Evolutionary conservation across 1,284 basidiomycete species (phyloP).

Genomic region (Ceratobasidium sp.): DNA sequence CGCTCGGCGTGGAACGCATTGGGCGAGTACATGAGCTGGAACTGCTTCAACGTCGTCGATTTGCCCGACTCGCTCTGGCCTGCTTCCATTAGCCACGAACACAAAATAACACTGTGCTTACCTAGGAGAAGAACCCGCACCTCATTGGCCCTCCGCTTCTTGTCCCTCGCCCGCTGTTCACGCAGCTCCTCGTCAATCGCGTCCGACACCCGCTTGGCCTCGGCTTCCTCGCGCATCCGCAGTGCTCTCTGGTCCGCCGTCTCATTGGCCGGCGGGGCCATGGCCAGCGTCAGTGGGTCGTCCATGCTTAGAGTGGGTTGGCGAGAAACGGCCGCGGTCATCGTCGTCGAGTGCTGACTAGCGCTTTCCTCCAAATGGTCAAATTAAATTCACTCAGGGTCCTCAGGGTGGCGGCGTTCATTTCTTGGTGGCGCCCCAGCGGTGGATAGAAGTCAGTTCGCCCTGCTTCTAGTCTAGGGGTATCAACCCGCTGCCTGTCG

Average conservation of each 20-base stretch:
- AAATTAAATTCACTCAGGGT: slow-evolving; percentile 28
- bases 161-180: slow-evolving; percentile 64
- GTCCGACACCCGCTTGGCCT: slow-evolving; percentile 74
- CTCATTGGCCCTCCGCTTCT: slow-evolving; percentile 54
- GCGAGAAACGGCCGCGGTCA: slow-evolving; percentile 25
- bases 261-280: slow-evolving; percentile 74
- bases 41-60: slow-evolving; percentile 55
- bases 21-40: slow-evolving; percentile 76
- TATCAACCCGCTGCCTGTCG: too few relatives aligned
- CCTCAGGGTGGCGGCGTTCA: neutral
- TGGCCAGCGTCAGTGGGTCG: slow-evolving; percentile 70
- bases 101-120: slow-evolving; percentile 3
- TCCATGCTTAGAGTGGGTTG: slow-evolving; percentile 22
- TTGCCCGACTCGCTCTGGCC: slow-evolving; percentile 42
- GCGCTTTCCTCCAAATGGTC: slow-evolving; percentile 9
- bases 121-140: slow-evolving; percentile 79
- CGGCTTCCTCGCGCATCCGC: slow-evolving; percentile 66
- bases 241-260: slow-evolving; percentile 65
- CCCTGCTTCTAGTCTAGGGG: too few relatives aligned
- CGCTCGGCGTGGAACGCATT: slow-evolving; percentile 75
- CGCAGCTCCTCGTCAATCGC: slow-evolving; percentile 77
- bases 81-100: neutral
- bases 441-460: too few relatives aligned
- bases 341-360: neutral
- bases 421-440: too few relatives aligned